Conservation (phyloP, 2,329 filamentous ascomycete genomes). For the Sarocladium oryzae region DNA sequence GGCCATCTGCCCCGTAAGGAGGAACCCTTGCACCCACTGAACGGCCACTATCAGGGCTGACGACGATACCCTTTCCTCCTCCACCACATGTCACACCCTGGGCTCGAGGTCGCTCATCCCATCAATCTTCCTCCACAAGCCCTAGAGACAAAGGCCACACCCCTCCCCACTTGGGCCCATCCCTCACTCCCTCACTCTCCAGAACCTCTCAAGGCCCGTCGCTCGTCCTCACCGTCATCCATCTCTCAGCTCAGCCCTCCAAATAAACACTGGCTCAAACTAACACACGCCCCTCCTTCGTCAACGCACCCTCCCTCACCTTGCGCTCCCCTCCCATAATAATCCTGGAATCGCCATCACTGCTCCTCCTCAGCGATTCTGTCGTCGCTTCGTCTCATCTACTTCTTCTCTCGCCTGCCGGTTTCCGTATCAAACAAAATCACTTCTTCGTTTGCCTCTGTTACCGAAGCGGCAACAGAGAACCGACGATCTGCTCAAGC, state of each 20-base stretch:
- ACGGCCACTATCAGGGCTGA: neutral
- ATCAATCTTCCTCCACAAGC: neutral
- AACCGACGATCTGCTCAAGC: neutral
- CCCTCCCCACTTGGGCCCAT: neutral
- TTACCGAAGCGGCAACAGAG: neutral
- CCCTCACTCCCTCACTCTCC: neutral
- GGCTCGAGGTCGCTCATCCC: neutral
- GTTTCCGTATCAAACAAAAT: neutral
- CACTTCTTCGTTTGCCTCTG: neutral
- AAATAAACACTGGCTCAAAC: neutral
- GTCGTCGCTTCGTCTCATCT: neutral
- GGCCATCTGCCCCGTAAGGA: neutral
- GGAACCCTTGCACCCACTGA: neutral
- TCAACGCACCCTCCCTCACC: neutral
- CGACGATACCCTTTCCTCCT: neutral
- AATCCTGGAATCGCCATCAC: slow-evolving; percentile 4
- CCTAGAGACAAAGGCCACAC: too few species aligned
- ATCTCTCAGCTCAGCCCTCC: slow-evolving; percentile 8
- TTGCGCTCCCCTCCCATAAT: slow-evolving; percentile 6
- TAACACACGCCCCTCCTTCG: neutral
- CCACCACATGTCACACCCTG: neutral
- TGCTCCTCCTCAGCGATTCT: neutral
- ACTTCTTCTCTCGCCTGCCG: neutral
- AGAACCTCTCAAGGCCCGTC: neutral
- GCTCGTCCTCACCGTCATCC: slow-evolving; percentile 2